Evolutionary conservation across 306 rosid species (phyloP).

Genomic region (Lathyrus oleraceus): DNA sequence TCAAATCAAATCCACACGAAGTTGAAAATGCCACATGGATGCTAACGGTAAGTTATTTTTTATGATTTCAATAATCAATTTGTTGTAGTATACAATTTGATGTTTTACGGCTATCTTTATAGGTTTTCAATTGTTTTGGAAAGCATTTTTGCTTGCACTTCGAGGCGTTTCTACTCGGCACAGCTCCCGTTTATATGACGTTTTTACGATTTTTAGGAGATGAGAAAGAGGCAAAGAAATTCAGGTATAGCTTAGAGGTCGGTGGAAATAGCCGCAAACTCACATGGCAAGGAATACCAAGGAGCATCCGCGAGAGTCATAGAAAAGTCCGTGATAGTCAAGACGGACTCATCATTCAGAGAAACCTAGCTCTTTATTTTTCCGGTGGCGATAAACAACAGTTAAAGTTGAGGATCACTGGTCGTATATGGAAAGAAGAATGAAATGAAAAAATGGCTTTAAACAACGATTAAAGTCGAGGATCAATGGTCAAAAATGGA

Average conservation of each 20-base stretch:
- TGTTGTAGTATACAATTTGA: constrained; percentile 2
- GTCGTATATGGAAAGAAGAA: constrained; percentile 97
- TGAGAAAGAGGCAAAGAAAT: constrained; percentile 81
- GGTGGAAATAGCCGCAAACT: constrained; percentile 80
- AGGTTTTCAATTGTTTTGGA: constrained; percentile 92
- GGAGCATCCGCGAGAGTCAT: constrained; percentile 90
- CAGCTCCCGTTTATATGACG: constrained; percentile 85
- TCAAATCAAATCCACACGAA: constrained; percentile 85
- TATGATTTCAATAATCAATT: not conserved
- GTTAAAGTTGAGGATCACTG: constrained; percentile 78
- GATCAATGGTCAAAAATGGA: constrained; percentile 91
- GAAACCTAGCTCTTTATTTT: constrained; percentile 80
- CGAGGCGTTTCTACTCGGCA: constrained; percentile 80
- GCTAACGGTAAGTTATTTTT: constrained; percentile 70
- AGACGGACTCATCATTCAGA: constrained; percentile 92
- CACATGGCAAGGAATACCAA: constrained; percentile 91
- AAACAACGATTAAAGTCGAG: constrained; percentile 74
- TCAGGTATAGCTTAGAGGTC: constrained; percentile 88
- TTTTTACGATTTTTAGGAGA: constrained; percentile 90
- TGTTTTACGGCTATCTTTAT: constrained; percentile 16
- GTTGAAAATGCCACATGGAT: constrained; percentile 97
- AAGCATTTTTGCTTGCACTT: constrained; percentile 93
- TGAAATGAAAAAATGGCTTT: constrained; percentile 72
- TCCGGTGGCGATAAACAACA: constrained; percentile 81
- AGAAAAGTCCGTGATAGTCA: constrained; percentile 85